Base-by-base conservation (phyloP, 768 basidiomycete genomes). In the Pulveroboletus sp. region DNA sequence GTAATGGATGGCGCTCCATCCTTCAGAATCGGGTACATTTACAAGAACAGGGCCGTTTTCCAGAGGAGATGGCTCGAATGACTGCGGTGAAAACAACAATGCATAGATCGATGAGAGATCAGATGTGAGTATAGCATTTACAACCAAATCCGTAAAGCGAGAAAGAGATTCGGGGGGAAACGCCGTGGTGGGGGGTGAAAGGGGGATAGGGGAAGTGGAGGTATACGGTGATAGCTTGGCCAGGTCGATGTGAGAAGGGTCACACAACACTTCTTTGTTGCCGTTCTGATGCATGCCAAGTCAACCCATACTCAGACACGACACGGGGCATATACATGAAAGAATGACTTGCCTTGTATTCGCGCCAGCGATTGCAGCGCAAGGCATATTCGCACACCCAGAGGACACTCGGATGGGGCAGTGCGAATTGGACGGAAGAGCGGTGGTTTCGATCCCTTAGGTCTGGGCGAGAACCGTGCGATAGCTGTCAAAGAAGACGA, bases 1-100 rank as follows among this genome's bases (percentile, higher is more conserved):
- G 58, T 89, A 74, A 57, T 90, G 88, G 42, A 90, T 75, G 46
- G 82, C 73, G 54, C 83, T 82, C 85, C 87, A 88, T 41, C 86
- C 87, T 42, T 77, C 73, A 6, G 72, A 58, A 61, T 90, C 87
- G 25, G 80, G 80, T 49, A 75, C 62, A 69, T 90, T 90, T 59
- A 90, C 80, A 51, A 90, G 78, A 56, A 76, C 51, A 17, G 79
- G 76, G 37, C 59, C 58, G 41, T 53, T 57, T 40, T 64, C 61
- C 34, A 57, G 43, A 23, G 74, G 70, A 29, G 75, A 74, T 9
- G 77, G 72, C 50, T 75, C 75, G 56, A 72, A 63, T 6, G 72
- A 60, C 43, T 69, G 56, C 45, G 76, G 69, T 40, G 75, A 66
- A 68, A 84, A 84, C 50, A 86, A 70, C 53, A 84, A 66, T 8